Conservation (phyloP, 1,284 basidiomycete genomes). For the Hemileia vastatrix region DNA sequence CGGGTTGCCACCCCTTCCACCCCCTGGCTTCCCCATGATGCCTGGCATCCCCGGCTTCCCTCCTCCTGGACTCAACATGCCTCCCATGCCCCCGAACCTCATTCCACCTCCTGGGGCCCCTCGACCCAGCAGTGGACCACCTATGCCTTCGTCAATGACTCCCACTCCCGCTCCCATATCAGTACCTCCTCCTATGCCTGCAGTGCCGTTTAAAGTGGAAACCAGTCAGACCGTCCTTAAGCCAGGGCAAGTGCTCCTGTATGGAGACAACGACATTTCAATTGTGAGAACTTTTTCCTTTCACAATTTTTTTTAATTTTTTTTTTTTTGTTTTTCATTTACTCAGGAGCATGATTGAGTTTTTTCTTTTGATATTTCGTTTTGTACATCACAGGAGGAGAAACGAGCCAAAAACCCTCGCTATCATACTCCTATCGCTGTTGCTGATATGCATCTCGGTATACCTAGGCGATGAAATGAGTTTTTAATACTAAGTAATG, state of each 20-base stretch:
- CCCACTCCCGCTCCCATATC: neutral
- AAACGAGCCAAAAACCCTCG: constrained; percentile 62
- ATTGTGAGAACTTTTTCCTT: constrained; percentile 50
- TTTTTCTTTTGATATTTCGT: neutral
- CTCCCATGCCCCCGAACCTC: neutral
- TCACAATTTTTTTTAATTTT: neutral
- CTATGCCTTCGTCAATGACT: constrained; percentile 4
- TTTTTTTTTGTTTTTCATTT: neutral
- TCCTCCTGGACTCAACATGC: constrained; percentile 19
- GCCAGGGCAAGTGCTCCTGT: constrained; percentile 65
- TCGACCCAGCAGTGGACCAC: no score
- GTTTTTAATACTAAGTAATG: no score
- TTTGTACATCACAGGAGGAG: no score
- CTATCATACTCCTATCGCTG: constrained; percentile 55
- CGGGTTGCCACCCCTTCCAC: constrained; percentile 10
- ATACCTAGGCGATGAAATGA: constrained; percentile 13
- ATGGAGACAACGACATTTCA: constrained; percentile 63
- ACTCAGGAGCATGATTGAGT: neutral
- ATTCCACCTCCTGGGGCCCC: constrained; percentile 1
- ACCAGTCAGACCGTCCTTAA: constrained; percentile 55
- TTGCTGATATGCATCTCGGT: constrained; percentile 24
- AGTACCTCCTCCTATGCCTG: constrained; percentile 35
- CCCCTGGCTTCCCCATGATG: constrained; percentile 20
- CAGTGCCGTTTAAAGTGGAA: constrained; percentile 51
- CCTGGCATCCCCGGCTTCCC: constrained; percentile 14